Conservation (phyloP, 2,329 filamentous ascomycete genomes). For the Microsporum audouinii region DNA sequence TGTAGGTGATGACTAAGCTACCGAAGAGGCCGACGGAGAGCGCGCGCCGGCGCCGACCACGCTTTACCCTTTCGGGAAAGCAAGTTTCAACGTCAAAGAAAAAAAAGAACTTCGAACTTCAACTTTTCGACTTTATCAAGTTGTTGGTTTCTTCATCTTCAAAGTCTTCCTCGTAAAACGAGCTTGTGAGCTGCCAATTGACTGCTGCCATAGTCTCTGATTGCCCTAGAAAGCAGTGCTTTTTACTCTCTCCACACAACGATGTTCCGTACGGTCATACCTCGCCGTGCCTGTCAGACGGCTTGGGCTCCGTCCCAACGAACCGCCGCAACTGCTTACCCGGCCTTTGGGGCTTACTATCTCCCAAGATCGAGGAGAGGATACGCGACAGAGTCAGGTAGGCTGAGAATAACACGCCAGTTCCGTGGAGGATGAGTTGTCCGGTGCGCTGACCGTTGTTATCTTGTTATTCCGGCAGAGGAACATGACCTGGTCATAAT, state of each 20-base stretch:
- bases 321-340: conserved; percentile 26
- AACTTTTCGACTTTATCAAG: conserved; percentile 5
- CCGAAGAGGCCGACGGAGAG: conserved; percentile 11
- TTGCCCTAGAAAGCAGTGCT: conserved; percentile 14
- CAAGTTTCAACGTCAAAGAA: conserved; percentile 5
- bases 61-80: conserved; percentile 8
- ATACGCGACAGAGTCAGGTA: conserved; percentile 44
- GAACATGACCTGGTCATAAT: conserved; percentile 97
- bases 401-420: neutral
- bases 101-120: conserved; percentile 5
- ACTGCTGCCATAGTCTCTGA: conserved; percentile 8
- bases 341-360: conserved; percentile 34
- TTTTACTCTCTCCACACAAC: conserved; percentile 19
- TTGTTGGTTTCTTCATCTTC: conserved; percentile 17
- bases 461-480: conserved; percentile 41
- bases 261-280: conserved; percentile 44
- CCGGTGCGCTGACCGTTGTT: conserved; percentile 13
- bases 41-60: conserved; percentile 5
- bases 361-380: conserved; percentile 44
- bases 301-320: conserved; percentile 28
- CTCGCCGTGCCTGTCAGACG: conserved; percentile 39
- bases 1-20: neutral
- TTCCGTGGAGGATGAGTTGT: neutral
- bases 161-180: conserved; percentile 11
- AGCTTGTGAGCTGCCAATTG: conserved; percentile 7